Base-by-base conservation (phyloP, 2,329 filamentous ascomycete species). In the Akanthomyces uredinophilus region DNA sequence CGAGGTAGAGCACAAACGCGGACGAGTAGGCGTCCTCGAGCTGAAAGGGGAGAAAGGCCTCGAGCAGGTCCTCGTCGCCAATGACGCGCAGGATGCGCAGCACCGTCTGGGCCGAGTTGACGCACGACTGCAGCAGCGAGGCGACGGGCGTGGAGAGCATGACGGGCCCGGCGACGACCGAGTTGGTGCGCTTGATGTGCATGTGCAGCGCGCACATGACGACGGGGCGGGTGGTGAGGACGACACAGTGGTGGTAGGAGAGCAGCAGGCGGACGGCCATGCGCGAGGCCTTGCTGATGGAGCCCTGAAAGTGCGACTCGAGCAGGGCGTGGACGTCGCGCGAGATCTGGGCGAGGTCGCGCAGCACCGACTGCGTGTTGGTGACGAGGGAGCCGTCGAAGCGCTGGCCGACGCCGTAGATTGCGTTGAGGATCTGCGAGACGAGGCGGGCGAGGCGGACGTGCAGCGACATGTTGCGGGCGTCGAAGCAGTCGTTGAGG, bases 21-120 rank as follows among this genome's bases (percentile, higher is more conserved):
- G 75, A 77, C 0, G 75, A 77, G 8, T 74, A 78, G 6, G 76
- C 75, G 43, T 76, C 74, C 62, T 78, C 75, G 13, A 77, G 70
- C 49, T 78, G 75, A 14, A 77, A 78, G 0, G 75, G 75, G 1
- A 78, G 27, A 13, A 77, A 77, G 1, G 75, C 72, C 43, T 74
- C 72, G 46, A 73, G 64, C 3, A 73, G 64, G 49, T 73, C 71
- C 16, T 72, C 68, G 8, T 72, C 68, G 8, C 67, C 69, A 1
- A 72, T 54, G 11, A 68, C 68, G 44, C 67, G 66, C 0, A 72
- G 64, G 0, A 68, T 71, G 8, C 66, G 68, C 1, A 72, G 20
- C 1, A 71, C 69, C 0, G 67, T 66, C n/a, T 70, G 69, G 0
- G 70, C 70, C 2, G 70, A 72, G 50, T 68, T 66, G 13, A 71